Conservation (phyloP, 164 flowering plant genomes). For the Pachysandra terminalis region DNA sequence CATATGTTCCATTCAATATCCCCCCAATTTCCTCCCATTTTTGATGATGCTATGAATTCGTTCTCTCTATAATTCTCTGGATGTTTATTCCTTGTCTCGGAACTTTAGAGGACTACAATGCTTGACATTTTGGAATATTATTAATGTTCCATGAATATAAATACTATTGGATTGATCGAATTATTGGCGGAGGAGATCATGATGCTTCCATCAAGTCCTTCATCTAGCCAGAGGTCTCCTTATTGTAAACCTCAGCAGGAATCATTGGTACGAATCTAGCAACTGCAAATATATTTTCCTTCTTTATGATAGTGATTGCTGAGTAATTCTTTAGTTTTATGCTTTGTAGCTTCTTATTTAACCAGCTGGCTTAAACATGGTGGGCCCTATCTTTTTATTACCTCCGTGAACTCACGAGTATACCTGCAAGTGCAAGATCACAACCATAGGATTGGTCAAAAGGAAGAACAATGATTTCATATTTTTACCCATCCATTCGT, state of each 20-base stretch:
- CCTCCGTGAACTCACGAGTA: conserved; percentile 90
- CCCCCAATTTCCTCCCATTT: no score
- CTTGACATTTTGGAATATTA: no score
- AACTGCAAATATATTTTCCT: conserved; percentile 98
- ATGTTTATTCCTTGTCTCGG: no score
- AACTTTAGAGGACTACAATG: no score
- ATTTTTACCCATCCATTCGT: conserved; percentile 24
- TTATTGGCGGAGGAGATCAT: no score
- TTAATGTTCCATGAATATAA: no score
- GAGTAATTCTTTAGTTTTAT: conserved; percentile 25
- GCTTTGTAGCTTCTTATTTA: conserved; percentile 1
- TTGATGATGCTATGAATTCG: neutral
- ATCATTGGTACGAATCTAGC: conserved; percentile 99
- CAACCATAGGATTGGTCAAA: conserved; percentile 98
- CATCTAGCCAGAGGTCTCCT: no score
- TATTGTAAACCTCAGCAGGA: conserved; percentile 96
- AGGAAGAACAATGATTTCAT: conserved; percentile 98
- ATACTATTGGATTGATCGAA: no score
- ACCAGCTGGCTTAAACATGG: neutral
- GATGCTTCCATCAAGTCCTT: no score
- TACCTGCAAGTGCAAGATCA: conserved; percentile 99
- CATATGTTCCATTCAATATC: no score
- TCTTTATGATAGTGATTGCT: conserved; percentile 99
- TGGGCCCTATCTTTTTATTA: conserved; percentile 12
- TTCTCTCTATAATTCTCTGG: no score